These are phyloP conservation scores for Ceratocystis ficicola DNA, from an alignment of 2,329 filamentous ascomycete genomes.

Conservation along the genomic window DNA sequence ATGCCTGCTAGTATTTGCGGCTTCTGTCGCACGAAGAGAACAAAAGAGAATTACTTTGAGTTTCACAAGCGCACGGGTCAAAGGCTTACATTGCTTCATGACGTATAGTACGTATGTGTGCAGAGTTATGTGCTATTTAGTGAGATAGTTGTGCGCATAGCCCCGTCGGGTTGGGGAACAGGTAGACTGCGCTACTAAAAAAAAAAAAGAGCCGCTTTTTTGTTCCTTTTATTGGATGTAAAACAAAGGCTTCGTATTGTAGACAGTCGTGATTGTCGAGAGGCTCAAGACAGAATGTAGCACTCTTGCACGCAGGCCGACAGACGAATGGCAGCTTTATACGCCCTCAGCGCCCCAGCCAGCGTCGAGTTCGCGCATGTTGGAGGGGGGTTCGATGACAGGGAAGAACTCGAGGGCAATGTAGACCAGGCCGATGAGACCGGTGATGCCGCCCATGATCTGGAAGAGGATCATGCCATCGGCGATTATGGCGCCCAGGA, in stretches of 20 bases:
- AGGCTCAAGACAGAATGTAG: no score
- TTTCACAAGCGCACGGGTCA: not conserved
- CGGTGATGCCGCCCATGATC: conserved; percentile 67
- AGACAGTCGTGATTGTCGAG: not conserved
- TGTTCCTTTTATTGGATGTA: no score
- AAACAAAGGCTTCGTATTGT: no score
- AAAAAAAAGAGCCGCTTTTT: not conserved
- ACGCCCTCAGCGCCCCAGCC: conserved; percentile 70
- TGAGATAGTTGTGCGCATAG: not conserved
- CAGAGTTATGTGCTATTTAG: not conserved
- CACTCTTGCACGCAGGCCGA: no score
- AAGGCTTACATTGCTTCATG: not conserved
- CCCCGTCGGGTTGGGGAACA: no score
- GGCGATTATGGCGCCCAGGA: conserved; percentile 77
- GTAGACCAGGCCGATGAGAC: conserved; percentile 67
- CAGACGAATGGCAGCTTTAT: conserved; percentile 31
- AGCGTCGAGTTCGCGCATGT: conserved; percentile 67
- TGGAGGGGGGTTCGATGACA: conserved; percentile 65
- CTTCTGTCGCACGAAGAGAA: not conserved
- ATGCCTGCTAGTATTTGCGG: not conserved
- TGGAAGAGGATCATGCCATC: conserved; percentile 53
- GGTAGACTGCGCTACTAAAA: not conserved
- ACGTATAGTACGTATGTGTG: not conserved
- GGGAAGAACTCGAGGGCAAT: conserved; percentile 62
- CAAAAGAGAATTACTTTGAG: not conserved